Evolutionary conservation across 129 eudicot species (phyloP), one percentile per base, ranked within the genome.

Genomic region (Centrapalus pauciflorus): DNA sequence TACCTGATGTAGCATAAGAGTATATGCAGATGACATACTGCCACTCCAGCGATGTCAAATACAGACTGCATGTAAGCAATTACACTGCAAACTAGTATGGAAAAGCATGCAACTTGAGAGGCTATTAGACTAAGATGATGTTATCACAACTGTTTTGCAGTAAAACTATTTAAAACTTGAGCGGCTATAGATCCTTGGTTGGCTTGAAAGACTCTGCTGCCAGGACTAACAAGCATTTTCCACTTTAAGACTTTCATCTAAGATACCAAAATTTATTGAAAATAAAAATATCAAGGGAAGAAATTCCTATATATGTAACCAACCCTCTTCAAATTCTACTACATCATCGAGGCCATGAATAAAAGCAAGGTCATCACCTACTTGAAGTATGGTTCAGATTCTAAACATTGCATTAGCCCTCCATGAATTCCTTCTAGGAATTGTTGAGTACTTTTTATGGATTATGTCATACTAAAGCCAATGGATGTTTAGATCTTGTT

Each of bases 21-120:
- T 45, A 45, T 17, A 61, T 23, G 59, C 35, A 32, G n/a, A 14
- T 10, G 6, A 59, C 30, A 43, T 20, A 58, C 12, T 32, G 30
- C 67, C 55, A 20, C 29, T 60, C 45, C 49, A 46, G 66, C 33
- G 13, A 70, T 3, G 76, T 33, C 20, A 29, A 55, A 59, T 23
- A 14, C 19, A 58, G 25, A 57, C 25, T 29, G 34, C 12, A 57
- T 1, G n/a, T 20, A 69, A 57, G 28, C 58, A 41, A 9, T 57
- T 56, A 14, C 6, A 30, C 52, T 30, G 43, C 76, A 58, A 29
- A 59, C 72, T 33, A 23, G 9, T 34, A 67, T 9, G 4, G 33
- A 30, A 12, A 67, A 24, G 46, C 64, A 16, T 19, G 28, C 50
- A 52, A 14, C 37, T 35, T 7, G 10, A 34, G 23, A 68, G 3